phyloP scores from a whole-genome alignment of 257 asterid genomes.

The Solanum pimpinellifolium region DNA sequence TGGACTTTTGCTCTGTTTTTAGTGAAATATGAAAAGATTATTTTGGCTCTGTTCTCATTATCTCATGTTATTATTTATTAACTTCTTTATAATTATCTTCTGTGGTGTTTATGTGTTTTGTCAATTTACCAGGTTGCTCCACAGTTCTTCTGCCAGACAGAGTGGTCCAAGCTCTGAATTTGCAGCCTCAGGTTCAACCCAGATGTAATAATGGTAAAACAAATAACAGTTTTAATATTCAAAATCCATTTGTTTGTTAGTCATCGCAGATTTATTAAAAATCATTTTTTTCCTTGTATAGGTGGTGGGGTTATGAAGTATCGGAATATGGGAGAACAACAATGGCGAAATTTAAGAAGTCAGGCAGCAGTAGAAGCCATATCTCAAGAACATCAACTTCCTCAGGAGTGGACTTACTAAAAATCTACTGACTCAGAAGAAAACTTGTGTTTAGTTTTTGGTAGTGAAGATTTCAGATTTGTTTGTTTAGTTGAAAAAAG shows the following conservation, averaged over 20 bases:
- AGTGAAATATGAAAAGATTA: not conserved
- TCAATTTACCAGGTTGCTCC: constrained; percentile 31
- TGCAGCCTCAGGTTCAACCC: constrained; percentile 8
- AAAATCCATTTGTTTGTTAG: not conserved
- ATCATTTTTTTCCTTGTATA: not conserved
- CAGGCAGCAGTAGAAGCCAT: not conserved
- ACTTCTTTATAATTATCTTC: not conserved
- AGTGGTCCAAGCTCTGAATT: constrained; percentile 60
- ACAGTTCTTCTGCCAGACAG: constrained; percentile 48
- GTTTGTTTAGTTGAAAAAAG: not conserved
- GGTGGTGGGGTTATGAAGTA: constrained; percentile 5
- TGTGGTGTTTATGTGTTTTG: not conserved
- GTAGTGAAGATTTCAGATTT: not conserved
- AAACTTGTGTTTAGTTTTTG: not conserved
- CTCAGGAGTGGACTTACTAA: constrained; percentile 60
- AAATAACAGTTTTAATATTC: not conserved
- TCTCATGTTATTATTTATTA: not conserved
- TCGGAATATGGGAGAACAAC: constrained; percentile 15
- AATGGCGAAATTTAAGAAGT: constrained; percentile 5
- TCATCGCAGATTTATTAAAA: not conserved
- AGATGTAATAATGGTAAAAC: not conserved
- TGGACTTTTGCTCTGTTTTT: not conserved
- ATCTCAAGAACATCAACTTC: constrained; percentile 43
- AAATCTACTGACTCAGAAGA: constrained; percentile 13
- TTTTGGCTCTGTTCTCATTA: not conserved